Evolutionary conservation across 2,329 filamentous ascomycete species (phyloP), one percentile per base, ranked within the genome.

Genomic region (Coniella lustricola): DNA sequence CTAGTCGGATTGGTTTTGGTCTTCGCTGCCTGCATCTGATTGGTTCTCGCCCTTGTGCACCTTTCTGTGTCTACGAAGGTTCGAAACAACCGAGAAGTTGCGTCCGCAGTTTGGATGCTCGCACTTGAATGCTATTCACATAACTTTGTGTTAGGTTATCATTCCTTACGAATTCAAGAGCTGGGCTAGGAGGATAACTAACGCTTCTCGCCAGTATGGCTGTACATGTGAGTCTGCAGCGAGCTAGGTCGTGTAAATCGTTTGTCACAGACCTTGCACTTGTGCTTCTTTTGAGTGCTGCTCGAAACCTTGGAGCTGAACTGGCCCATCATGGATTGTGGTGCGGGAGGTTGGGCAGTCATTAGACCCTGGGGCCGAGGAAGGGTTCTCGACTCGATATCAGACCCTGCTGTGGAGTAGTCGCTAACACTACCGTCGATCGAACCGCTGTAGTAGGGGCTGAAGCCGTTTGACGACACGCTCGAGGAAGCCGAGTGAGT

Each of bases 181-280:
- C 1, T 12, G 12, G 5, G 10, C 7, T n/a, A 36, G 21, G 10
- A 20, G 7, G 22, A 10, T 38, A 37, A 83, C 90, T 77, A 81
- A 95, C 90, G 91, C 73, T 97, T 97, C 68, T 97, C 91, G 64
- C 91, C 91, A 48, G 91, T 97, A 64, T 97, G 91, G 68, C 90
- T 95, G 71, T 96, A 96, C 87, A 96, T 96, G 65, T 97, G 91
- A 29, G 91, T 97, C 65, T 96, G 91, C 34, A 97, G 69, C 13
- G 91, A 96, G 63, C 90, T 95, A 1, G 91, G 91, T 47, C 91
- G 81, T 2, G 91, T 96, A 67, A 97, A 97, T 37, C 91, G 83
- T 77, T 97, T 96, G 69, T 96, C 91, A 73, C 91, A 97, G 52
- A 97, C 87, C 72, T 95, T 96, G 79, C 91, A 97, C 75, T 96